Percentiles rank a stretch among this genome's conserved stretches.
These are phyloP conservation scores for Kodamaea leandrae DNA, from an alignment of 805 yeast species.

Conservation along the genomic window DNA sequence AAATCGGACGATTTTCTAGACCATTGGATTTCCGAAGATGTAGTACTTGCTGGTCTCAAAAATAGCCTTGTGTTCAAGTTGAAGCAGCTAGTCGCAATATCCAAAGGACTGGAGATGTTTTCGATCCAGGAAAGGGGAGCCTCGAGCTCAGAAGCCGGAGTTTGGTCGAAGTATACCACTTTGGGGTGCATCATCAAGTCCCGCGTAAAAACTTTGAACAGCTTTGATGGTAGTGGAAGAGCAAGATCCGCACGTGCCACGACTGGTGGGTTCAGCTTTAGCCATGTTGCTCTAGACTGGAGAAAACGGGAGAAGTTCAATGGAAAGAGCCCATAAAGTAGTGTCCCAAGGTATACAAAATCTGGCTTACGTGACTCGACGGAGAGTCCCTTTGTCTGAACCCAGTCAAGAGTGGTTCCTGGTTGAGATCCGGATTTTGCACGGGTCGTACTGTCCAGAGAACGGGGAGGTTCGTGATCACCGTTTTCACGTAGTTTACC, in stretches of 20 bases:
- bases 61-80: slow-evolving; percentile 16
- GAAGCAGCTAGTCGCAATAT: slow-evolving; percentile 20
- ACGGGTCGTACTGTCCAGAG: no score
- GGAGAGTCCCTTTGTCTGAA: background rate
- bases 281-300: slow-evolving; percentile 37
- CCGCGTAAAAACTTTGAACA: slow-evolving; percentile 26
- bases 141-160: slow-evolving; percentile 20
- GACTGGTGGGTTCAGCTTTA: slow-evolving; percentile 4
- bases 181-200: slow-evolving; percentile 50
- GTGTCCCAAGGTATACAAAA: slow-evolving; percentile 25
- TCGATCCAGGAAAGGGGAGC: slow-evolving; percentile 23
- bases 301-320: slow-evolving; percentile 44
- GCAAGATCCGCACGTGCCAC: slow-evolving; percentile 4
- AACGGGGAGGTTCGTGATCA: no score
- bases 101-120: slow-evolving; percentile 9
- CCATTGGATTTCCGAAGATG: background rate
- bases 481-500: no score
- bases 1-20: slow-evolving; percentile 5
- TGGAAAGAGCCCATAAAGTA: slow-evolving; percentile 60
- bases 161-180: slow-evolving; percentile 28
- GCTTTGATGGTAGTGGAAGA: slow-evolving; percentile 8
- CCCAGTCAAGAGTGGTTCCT: no score
- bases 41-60: background rate
- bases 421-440: no score
- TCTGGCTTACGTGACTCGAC: background rate